Base-by-base conservation (phyloP, 1,284 basidiomycete species). In the Volvariella surrecta region DNA sequence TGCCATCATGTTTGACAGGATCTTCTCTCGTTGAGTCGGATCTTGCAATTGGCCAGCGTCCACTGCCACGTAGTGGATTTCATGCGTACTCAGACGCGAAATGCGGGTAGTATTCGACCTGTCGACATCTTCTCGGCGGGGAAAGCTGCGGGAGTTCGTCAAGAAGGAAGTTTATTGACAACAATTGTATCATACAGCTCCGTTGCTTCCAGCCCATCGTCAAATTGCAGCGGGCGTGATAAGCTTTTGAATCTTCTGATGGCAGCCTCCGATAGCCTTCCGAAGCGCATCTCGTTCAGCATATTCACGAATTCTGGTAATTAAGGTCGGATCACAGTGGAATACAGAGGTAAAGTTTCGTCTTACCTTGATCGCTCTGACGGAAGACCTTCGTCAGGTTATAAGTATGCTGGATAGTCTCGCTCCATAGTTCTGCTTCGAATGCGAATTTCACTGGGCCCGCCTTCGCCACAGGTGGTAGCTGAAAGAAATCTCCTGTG, bases 401-500 rank as follows among this genome's bases (percentile, higher is more conserved):
- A 54, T 95, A 82, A 1, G 83, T 89, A 52, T 82, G 70, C 45
- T 74, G 66, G 49, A 99, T 82, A 10, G 83, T 79, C 40, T 74
- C 63, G n/a, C 68, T 65, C 96, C 96, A 99, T 17, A 74, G 73
- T 22, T 77, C 65, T 4, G 92, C 90, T 55, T 99, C 92, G 57
- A 99, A 99, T 2, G 88, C 86, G 59, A 96, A 97, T 49, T 66
- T 72, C 1, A 72, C 58, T 39, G 50, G 48, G 3, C 58, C 58
- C 2, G 58, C 56, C 44, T 71, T 75, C 3, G 64, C 65, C 0
- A 99, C 92, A 0, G 96, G 95, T 1, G 96, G 96, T 4, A 99
- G 70, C 61, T 99, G 94, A 64, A 91, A 96, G 64, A 98, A 99
- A 59, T 99, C 94, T 17, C 94, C 94, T 1, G 91, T 94, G 10